Evolutionary conservation across 2,329 filamentous ascomycete species (phyloP).

Genomic region (Trichoderma koningii): DNA sequence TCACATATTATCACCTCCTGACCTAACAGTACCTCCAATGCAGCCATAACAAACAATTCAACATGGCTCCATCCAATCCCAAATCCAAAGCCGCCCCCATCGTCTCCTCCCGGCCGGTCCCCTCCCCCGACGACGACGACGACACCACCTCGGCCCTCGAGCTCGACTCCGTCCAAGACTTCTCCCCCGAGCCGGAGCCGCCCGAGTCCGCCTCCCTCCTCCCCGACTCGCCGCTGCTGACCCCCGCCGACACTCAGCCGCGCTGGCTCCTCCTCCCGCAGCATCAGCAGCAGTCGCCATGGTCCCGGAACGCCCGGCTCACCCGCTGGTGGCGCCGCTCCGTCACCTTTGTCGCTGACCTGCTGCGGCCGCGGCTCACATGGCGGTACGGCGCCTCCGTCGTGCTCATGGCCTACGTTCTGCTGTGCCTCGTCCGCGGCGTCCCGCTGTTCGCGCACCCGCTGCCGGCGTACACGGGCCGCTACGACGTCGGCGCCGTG

Average conservation of each 20-base stretch:
- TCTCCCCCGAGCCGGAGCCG: background rate
- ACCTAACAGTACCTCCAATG: background rate
- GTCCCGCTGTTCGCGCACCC: slow-evolving; percentile 48
- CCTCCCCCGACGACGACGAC: slow-evolving; percentile 8
- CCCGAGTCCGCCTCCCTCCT: background rate
- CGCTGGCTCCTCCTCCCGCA: slow-evolving; percentile 11
- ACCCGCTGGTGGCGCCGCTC: slow-evolving; percentile 19
- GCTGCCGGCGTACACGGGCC: slow-evolving; percentile 49
- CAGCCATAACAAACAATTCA: background rate
- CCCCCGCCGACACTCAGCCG: slow-evolving; percentile 22
- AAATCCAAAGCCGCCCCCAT: background rate
- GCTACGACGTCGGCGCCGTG: slow-evolving; percentile 49
- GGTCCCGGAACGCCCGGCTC: slow-evolving; percentile 21
- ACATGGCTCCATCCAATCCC: background rate
- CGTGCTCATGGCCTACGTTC: slow-evolving; percentile 39
- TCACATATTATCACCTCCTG: background rate
- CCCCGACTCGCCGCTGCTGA: slow-evolving; percentile 25
- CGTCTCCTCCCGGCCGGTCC: slow-evolving; percentile 4
- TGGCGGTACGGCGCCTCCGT: slow-evolving; percentile 40
- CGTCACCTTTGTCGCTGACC: slow-evolving; percentile 4
- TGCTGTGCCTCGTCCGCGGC: slow-evolving; percentile 45
- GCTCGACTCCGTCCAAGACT: background rate
- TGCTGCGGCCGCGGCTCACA: slow-evolving; percentile 39
- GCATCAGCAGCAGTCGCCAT: slow-evolving; percentile 9
- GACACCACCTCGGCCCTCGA: slow-evolving; percentile 6